Percentiles rank a stretch among this genome's conserved stretches.
phyloP scores from a whole-genome alignment of 2,329 filamentous ascomycete genomes.

The Sporothrix dimorphospora region DNA sequence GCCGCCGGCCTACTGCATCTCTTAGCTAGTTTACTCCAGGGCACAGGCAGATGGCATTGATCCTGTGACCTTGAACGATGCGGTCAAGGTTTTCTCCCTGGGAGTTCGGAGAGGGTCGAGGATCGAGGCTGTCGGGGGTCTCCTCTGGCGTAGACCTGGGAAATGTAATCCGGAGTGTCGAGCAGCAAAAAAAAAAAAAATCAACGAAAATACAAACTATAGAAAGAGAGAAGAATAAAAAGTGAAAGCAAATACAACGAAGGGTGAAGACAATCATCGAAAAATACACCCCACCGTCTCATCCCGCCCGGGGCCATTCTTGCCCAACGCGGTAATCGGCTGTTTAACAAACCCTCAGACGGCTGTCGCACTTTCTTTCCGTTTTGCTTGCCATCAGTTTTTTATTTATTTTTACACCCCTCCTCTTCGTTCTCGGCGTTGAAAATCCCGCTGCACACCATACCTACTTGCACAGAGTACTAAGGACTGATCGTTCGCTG shows the following conservation, averaged over 20 bases:
- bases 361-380: background rate
- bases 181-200: background rate
- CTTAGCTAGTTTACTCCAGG: background rate
- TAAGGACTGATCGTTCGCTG: background rate
- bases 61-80: conserved; percentile 12
- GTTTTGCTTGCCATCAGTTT: background rate
- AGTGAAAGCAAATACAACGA: no score
- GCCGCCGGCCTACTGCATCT: background rate
- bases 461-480: conserved; percentile 1
- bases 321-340: conserved; percentile 15
- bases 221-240: background rate
- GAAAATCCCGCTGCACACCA: conserved; percentile 24
- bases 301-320: background rate
- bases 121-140: background rate
- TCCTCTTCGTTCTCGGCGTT: background rate
- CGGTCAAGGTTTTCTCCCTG: background rate
- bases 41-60: background rate
- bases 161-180: background rate
- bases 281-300: background rate
- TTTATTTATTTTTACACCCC: background rate
- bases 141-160: conserved; percentile 2
- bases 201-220: background rate
- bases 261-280: background rate
- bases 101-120: background rate
- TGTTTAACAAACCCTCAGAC: background rate